Evolutionary conservation across 1,139 yeast species (phyloP), one percentile per base, ranked within the genome.

Genomic region (Lizanozyma gosingica): DNA sequence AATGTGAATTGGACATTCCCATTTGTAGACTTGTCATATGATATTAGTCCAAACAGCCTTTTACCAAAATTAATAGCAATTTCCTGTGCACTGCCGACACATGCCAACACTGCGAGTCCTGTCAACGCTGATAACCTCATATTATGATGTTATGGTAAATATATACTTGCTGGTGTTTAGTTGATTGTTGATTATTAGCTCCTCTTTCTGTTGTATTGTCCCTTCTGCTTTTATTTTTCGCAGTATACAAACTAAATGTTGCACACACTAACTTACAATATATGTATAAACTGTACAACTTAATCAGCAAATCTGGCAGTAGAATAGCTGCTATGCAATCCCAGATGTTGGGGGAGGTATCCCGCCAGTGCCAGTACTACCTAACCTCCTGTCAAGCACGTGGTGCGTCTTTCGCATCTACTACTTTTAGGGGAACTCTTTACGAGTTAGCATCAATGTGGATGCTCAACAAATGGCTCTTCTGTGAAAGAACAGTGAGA

Each of bases 351-450:
- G 29, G 29, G 9, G 11, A 11, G 6, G 29, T 11, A 22, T 22
- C 29, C 29, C 29, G 11, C 6, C 29, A 22, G 29, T 22, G 29
- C 11, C 29, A 22, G 29, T 11, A 22, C 6, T 22, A 22, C 11
- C 29, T 22, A 22, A 22, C 8, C 4, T 9, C 22, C 37, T 36
- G 14, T 8, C 37, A 15, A 18, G 18, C 33, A 39, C 9, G 37
- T 39, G 22, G n/a, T n/a, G 16, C 15, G 40, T 34, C 22, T 33
- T 33, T 44, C 2, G 35, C 35, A 8, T 45, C 70, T 1, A 52
- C 66, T 1, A 59, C 57, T 3, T 67, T 68, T 47, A 50, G 57
- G 42, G 76, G 76, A 4, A 69, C 75, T 2, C 48, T 70, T 15
- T 70, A 69, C 45, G 76, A 70, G 43, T 53, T 62, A 17, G 49